These are phyloP conservation scores for Pythium myriotylum DNA, from an alignment of 352 stramenopile genomes.

Conservation along the genomic window DNA sequence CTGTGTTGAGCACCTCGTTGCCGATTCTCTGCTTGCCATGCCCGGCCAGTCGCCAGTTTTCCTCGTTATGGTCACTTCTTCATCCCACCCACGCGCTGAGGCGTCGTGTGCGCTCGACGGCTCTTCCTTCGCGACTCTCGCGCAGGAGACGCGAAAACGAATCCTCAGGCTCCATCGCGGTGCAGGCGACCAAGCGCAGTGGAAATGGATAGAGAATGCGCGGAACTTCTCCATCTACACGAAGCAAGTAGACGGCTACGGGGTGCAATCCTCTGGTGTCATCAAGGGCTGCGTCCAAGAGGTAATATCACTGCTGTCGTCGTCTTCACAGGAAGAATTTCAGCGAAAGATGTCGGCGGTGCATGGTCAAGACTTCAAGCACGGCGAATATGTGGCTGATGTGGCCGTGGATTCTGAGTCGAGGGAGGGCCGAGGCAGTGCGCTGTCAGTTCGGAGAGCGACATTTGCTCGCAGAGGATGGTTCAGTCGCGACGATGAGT, in stretches of 20 bases:
- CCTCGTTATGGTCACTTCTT: too few species aligned
- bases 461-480: slow-evolving; percentile 7
- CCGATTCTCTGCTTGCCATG: too few species aligned
- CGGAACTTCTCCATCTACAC: slow-evolving; percentile 21
- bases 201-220: slow-evolving; percentile 23
- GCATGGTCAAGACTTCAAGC: slow-evolving; percentile 19
- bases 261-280: slow-evolving; percentile 10
- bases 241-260: neutral
- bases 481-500: slow-evolving; percentile 13
- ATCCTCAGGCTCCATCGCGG: slow-evolving; percentile 5
- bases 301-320: slow-evolving; percentile 9
- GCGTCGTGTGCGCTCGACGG: slow-evolving; percentile 2
- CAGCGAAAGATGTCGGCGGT: slow-evolving; percentile 16
- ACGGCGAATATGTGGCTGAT: slow-evolving; percentile 10
- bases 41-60: neutral
- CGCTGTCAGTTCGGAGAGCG: slow-evolving; percentile 10
- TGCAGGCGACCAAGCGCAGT: neutral
- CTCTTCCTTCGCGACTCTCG: neutral
- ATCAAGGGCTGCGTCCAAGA: slow-evolving; percentile 17
- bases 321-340: slow-evolving; percentile 3
- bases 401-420: neutral
- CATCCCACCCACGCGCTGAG: too few species aligned
- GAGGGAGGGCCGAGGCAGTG: neutral
- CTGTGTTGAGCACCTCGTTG: neutral
- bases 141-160: neutral